Evolutionary conservation across 139 green algal genomes (phyloP).

Genomic region (Trebouxia sp.): DNA sequence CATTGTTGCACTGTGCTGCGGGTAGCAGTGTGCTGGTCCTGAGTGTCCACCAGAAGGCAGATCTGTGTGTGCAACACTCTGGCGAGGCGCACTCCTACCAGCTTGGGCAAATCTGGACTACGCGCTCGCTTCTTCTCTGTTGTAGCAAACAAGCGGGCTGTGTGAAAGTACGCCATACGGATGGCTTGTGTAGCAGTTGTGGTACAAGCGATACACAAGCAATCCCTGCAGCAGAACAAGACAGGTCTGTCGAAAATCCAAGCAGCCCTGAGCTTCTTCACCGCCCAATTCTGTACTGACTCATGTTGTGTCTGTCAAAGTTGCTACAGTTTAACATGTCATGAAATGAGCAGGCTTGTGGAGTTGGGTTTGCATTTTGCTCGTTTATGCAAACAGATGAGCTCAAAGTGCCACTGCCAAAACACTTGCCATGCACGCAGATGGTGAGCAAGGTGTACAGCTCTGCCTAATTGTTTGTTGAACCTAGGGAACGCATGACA

Average conservation of each 20-base stretch:
- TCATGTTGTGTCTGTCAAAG: too few relatives aligned
- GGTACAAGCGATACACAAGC: constrained; percentile 68
- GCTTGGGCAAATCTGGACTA: constrained; percentile 32
- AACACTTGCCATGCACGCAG: too few relatives aligned
- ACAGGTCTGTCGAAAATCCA: too few relatives aligned
- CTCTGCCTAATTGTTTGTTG: background rate
- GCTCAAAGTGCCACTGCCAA: too few relatives aligned
- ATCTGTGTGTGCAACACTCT: constrained; percentile 64
- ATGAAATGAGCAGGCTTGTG: too few relatives aligned
- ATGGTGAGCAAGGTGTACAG: too few relatives aligned
- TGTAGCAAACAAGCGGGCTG: constrained; percentile 51
- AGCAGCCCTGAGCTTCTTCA: too few relatives aligned
- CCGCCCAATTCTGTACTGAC: too few relatives aligned
- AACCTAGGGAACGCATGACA: background rate
- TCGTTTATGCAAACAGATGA: too few relatives aligned
- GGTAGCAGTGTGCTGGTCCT: constrained; percentile 59
- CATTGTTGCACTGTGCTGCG: constrained; percentile 57
- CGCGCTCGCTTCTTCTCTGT: constrained; percentile 39
- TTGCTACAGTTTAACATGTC: too few relatives aligned
- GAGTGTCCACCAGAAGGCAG: constrained; percentile 68
- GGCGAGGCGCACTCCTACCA: constrained; percentile 54
- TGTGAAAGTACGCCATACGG: constrained; percentile 60
- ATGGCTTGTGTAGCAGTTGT: constrained; percentile 61
- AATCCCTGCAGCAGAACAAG: constrained; percentile 45
- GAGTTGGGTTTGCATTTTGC: too few relatives aligned